Conservation (phyloP, 768 basidiomycete species). For the Leccinum pellstonianum region DNA sequence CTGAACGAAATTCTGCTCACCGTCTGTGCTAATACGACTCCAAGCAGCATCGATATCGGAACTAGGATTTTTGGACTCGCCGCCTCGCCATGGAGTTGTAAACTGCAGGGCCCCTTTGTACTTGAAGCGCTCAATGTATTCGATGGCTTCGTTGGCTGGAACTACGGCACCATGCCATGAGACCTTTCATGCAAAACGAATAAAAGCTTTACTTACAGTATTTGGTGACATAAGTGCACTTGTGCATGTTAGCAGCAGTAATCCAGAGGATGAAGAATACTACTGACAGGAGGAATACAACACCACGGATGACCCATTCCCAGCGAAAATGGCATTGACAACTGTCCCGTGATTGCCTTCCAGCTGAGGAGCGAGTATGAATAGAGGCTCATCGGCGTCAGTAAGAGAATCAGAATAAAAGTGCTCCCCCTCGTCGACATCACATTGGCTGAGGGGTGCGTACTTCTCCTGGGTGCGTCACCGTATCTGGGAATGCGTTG, state of each 20-base stretch:
- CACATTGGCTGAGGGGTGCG: not conserved
- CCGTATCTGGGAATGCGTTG: too few species aligned
- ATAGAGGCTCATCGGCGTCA: not conserved
- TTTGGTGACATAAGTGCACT: not conserved
- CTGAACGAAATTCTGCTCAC: not conserved
- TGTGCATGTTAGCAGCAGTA: not conserved
- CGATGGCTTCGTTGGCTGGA: conserved; percentile 11
- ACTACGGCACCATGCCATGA: not conserved
- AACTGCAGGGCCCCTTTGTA: conserved; percentile 9
- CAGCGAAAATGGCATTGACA: not conserved
- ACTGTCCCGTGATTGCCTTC: not conserved
- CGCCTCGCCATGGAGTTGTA: conserved; percentile 6
- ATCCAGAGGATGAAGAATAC: conserved; percentile 10
- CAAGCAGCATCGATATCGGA: conserved; percentile 15
- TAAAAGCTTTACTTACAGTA: conserved; percentile 2
- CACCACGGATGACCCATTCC: conserved; percentile 5
- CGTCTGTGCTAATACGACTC: conserved; percentile 1
- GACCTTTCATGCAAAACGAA: not conserved
- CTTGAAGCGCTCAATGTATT: conserved; percentile 3
- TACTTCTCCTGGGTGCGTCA: not conserved
- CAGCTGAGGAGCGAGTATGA: not conserved
- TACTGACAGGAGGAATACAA: not conserved
- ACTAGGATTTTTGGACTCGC: conserved; percentile 2
- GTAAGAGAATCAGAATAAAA: not conserved
- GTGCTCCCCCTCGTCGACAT: not conserved